Evolutionary conservation across 192 early-diverging fungal species (phyloP).

Genomic region (Coemansia sp.): DNA sequence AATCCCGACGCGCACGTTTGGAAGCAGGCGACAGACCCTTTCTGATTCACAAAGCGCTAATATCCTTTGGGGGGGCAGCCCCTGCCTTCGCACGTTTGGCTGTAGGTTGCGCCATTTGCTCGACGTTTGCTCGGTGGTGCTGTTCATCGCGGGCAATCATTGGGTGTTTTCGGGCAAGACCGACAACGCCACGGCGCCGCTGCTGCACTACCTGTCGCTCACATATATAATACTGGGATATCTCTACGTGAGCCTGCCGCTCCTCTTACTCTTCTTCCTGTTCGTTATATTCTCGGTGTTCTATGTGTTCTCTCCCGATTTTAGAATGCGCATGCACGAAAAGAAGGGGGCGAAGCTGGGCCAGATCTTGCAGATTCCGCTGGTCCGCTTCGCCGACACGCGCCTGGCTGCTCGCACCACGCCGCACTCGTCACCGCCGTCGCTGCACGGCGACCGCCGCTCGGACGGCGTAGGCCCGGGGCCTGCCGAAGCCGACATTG

Average conservation of each 20-base stretch:
- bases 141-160: conserved; percentile 71
- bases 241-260: conserved; percentile 58
- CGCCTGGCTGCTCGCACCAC: not conserved
- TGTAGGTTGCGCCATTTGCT: conserved; percentile 59
- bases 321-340: conserved; percentile 56
- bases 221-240: conserved; percentile 68
- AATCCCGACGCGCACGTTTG: not conserved
- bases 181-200: conserved; percentile 52
- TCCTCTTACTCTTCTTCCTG: conserved; percentile 54
- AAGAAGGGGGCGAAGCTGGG: conserved; percentile 65
- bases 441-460: conserved; percentile 15
- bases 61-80: conserved; percentile 4
- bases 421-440: conserved; percentile 32
- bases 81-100: not conserved
- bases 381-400: conserved; percentile 56
- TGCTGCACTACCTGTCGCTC: conserved; percentile 59
- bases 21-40: too few species aligned
- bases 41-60: conserved; percentile 6
- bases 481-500: not conserved
- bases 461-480: not conserved
- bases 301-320: conserved; percentile 52
- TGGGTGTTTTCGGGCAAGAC: conserved; percentile 55
- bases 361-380: conserved; percentile 65
- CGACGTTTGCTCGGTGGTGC: conserved; percentile 57
- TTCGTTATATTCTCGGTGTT: conserved; percentile 55